Conservation (phyloP, 164 flowering plant genomes). For the Aristolochia fimbriata region DNA sequence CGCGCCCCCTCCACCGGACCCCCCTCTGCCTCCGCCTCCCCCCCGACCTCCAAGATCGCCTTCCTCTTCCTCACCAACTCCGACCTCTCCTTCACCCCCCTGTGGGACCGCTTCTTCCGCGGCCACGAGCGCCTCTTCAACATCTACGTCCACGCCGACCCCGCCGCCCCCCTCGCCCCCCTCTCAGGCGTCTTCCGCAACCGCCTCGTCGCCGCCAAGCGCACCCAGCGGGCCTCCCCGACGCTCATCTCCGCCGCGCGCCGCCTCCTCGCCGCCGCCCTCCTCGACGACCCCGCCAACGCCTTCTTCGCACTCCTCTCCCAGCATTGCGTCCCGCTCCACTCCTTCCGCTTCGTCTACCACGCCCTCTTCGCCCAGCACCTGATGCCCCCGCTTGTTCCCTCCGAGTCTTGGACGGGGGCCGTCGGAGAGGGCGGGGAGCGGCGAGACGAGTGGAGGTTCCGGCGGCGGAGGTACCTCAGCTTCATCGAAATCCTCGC, state of each 20-base stretch:
- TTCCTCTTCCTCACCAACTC: slow-evolving; percentile 84
- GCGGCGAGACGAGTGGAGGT: too few species aligned
- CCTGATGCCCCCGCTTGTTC: slow-evolving; percentile 1
- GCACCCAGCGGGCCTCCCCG: slow-evolving; percentile 72
- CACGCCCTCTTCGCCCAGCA: slow-evolving; percentile 31
- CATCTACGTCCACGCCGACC: slow-evolving; percentile 87
- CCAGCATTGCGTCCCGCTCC: slow-evolving; percentile 82
- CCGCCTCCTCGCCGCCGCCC: slow-evolving; percentile 73
- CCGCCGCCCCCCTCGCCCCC: slow-evolving; percentile 24
- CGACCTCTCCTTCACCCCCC: slow-evolving; percentile 59
- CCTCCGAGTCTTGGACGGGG: too few species aligned
- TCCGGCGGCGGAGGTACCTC: slow-evolving; percentile 8
- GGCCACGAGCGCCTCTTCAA: slow-evolving; percentile 33
- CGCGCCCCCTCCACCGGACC: slow-evolving; percentile 25
- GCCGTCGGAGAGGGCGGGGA: too few species aligned
- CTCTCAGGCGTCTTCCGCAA: slow-evolving; percentile 39
- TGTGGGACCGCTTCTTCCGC: slow-evolving; percentile 72
- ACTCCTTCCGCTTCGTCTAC: slow-evolving; percentile 59
- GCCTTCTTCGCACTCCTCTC: slow-evolving; percentile 71
- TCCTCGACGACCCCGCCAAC: slow-evolving; percentile 72
- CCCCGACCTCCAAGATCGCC: slow-evolving; percentile 57
- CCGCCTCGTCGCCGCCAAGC: slow-evolving; percentile 45
- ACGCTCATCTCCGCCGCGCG: slow-evolving; percentile 82
- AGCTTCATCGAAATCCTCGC: slow-evolving; percentile 71
- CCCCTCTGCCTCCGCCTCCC: too few species aligned